Evolutionary conservation across 495 filamentous ascomycete genomes (phyloP).

Genomic region (Schizothecium vesticola): DNA sequence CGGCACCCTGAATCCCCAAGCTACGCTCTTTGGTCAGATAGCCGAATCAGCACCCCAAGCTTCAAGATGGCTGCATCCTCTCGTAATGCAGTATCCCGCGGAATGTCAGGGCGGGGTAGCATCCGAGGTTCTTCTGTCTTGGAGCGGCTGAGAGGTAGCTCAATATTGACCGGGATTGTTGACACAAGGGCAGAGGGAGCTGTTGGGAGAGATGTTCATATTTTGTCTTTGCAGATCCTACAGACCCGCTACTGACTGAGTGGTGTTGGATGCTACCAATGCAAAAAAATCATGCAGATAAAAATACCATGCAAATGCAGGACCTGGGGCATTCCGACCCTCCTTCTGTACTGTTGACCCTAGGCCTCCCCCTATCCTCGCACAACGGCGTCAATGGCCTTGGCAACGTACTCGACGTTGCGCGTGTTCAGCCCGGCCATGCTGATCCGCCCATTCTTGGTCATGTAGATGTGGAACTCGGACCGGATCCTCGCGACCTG

Average conservation of each 20-base stretch:
- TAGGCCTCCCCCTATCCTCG: conserved; percentile 39
- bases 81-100: not conserved
- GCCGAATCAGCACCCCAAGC: not conserved
- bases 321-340: not conserved
- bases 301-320: not conserved
- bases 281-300: not conserved
- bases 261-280: not conserved
- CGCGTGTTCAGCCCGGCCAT: conserved; percentile 92
- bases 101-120: not conserved
- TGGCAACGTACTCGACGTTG: conserved; percentile 90
- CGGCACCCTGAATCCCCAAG: not conserved
- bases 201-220: not conserved
- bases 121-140: not conserved
- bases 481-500: conserved; percentile 79
- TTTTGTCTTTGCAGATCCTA: not conserved
- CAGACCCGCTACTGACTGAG: not conserved
- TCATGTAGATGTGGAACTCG: conserved; percentile 93
- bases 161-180: no score
- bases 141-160: no score
- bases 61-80: not conserved
- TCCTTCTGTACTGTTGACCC: not conserved
- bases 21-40: no score
- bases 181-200: not conserved
- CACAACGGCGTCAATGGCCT: conserved; percentile 81
- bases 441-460: conserved; percentile 94